These are phyloP conservation scores for Curvularia sp. DNA, from an alignment of 2,329 filamentous ascomycete species.

Conservation along the genomic window DNA sequence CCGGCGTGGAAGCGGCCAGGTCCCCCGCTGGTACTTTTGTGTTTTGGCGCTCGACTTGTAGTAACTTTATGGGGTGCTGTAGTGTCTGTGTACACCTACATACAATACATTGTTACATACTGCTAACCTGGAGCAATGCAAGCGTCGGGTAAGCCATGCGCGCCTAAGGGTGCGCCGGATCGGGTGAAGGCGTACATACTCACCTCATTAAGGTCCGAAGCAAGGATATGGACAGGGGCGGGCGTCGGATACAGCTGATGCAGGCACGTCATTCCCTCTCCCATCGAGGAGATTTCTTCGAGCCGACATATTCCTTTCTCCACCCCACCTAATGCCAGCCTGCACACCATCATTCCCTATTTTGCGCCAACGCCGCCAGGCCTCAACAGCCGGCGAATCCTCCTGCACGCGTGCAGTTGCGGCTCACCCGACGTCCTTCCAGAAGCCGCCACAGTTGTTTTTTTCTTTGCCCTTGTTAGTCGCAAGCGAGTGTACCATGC, in stretches of 20 bases:
- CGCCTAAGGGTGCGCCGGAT: constrained; percentile 23
- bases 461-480: constrained; percentile 11
- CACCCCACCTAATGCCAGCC: constrained; percentile 17
- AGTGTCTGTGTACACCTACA: no score
- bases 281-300: constrained; percentile 37
- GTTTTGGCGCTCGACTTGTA: constrained; percentile 2
- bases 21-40: constrained; percentile 10
- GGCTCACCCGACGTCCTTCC: constrained; percentile 34
- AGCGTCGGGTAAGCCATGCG: constrained; percentile 13
- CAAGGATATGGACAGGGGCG: constrained; percentile 21
- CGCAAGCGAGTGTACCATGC: constrained; percentile 9
- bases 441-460: constrained; percentile 40
- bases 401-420: constrained; percentile 19
- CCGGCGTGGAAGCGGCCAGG: constrained; percentile 13
- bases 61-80: constrained; percentile 1
- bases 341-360: constrained; percentile 20
- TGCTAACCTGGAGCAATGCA: constrained; percentile 3
- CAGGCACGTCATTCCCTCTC: constrained; percentile 36
- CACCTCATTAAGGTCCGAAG: constrained; percentile 19
- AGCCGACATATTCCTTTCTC: constrained; percentile 26
- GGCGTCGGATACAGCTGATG: constrained; percentile 26
- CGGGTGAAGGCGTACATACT: constrained; percentile 20
- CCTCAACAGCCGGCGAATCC: constrained; percentile 22
- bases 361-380: constrained; percentile 30
- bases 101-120: neutral